A percentile compares a stretch with the other conserved stretches of the same genome.
Conservation (phyloP, 208 protist genomes). For the Ichthyophonus hoferi region DNA sequence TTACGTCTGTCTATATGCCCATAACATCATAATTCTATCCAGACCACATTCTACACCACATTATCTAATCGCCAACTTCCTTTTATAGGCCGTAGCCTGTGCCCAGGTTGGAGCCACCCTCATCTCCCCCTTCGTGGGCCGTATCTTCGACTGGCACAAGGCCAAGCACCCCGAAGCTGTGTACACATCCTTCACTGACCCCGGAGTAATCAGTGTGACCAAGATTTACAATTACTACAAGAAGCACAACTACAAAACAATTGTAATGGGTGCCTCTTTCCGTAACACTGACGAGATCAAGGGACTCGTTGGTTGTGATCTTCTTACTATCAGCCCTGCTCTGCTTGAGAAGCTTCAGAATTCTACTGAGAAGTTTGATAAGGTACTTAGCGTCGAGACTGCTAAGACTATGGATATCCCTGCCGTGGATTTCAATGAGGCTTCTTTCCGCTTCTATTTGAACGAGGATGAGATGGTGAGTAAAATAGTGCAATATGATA, state of each 20-base stretch:
- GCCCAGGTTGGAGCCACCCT: slow-evolving; percentile 85
- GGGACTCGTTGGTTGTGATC: slow-evolving; percentile 88
- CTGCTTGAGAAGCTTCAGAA: slow-evolving; percentile 80
- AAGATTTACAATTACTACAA: slow-evolving; percentile 96
- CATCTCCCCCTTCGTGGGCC: slow-evolving; percentile 86
- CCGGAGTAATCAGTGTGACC: slow-evolving; percentile 82
- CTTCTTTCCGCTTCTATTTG: slow-evolving; percentile 62
- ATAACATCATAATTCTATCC: not conserved
- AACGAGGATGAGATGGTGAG: slow-evolving; percentile 83
- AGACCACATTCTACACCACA: too few species aligned
- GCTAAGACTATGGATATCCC: slow-evolving; percentile 54
- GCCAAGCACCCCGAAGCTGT: slow-evolving; percentile 45
- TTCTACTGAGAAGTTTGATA: slow-evolving; percentile 42
- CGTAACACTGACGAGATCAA: slow-evolving; percentile 82
- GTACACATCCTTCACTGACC: slow-evolving; percentile 26
- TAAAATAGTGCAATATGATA: not conserved
- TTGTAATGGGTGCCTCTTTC: slow-evolving; percentile 96
- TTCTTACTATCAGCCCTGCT: slow-evolving; percentile 90
- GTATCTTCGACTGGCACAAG: slow-evolving; percentile 94
- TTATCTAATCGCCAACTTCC: too few species aligned
- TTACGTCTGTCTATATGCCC: not conserved
- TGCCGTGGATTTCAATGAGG: slow-evolving; percentile 55
- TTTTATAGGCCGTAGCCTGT: slow-evolving; percentile 68
- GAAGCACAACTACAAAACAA: slow-evolving; percentile 87
- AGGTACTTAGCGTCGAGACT: slow-evolving; percentile 66